Percentiles rank a stretch among this genome's conserved stretches.
Evolutionary conservation across 2,329 filamentous ascomycete genomes (phyloP).

Genomic region (Aureobasidium lini): DNA sequence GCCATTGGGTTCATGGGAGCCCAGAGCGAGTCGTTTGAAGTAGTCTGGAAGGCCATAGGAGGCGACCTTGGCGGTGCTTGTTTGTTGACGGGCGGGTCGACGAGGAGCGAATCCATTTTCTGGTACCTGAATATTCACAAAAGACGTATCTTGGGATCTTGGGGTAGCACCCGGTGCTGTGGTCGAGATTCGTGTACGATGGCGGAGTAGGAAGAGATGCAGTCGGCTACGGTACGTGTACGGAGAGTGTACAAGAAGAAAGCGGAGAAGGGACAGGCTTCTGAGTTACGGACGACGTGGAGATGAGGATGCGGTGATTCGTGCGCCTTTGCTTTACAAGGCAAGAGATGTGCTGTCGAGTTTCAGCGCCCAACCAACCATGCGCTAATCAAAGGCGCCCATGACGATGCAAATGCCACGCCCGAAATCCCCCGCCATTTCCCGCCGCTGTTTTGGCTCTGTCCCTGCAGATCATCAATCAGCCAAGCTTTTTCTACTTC

Average conservation of each 20-base stretch:
- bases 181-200: not conserved
- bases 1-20: slow-evolving; percentile 17
- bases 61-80: slow-evolving; percentile 24
- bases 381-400: not conserved
- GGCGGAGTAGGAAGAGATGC: not conserved
- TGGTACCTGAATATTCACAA: not conserved
- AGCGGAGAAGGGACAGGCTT: not conserved
- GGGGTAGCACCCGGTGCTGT: not conserved
- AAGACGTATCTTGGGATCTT: not conserved
- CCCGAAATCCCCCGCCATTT: not conserved
- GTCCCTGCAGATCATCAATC: not conserved
- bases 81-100: not conserved
- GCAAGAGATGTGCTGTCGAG: not conserved
- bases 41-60: slow-evolving; percentile 28
- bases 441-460: not conserved
- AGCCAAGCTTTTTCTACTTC: not conserved
- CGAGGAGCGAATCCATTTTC: not conserved
- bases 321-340: not conserved
- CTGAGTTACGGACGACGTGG: not conserved
- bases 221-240: not conserved
- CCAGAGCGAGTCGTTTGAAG: slow-evolving; percentile 28
- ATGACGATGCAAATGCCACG: not conserved
- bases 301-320: not conserved
- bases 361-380: not conserved
- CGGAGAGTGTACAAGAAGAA: not conserved